Evolutionary conservation across 2,329 filamentous ascomycete species (phyloP).

Genomic region (Colletotrichum simmondsii): DNA sequence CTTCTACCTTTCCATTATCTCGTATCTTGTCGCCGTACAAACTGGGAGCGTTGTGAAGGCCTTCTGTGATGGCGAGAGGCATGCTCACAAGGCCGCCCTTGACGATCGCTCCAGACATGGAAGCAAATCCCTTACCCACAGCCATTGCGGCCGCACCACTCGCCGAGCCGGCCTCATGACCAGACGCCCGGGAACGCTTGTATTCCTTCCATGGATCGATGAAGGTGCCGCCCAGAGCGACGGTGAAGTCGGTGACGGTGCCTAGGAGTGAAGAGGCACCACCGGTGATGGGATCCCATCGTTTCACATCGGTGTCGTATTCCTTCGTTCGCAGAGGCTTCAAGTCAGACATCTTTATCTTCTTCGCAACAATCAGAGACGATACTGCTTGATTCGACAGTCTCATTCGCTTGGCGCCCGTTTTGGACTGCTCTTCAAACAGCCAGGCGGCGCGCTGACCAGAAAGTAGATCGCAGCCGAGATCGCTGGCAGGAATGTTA

Average conservation of each 20-base stretch:
- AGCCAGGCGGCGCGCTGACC: conserved; percentile 65
- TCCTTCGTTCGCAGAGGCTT: conserved; percentile 41
- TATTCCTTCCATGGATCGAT: conserved; percentile 33
- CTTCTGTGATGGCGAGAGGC: conserved; percentile 48
- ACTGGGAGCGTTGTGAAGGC: conserved; percentile 45
- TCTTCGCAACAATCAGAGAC: conserved; percentile 1
- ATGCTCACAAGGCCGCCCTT: conserved; percentile 49
- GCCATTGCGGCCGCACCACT: conserved; percentile 25
- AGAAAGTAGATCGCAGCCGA: conserved; percentile 47
- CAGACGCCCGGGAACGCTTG: conserved; percentile 7
- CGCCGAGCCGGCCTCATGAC: conserved; percentile 10
- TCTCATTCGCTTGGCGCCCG: conserved; percentile 2
- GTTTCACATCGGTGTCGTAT: conserved; percentile 42
- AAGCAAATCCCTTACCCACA: conserved; percentile 37
- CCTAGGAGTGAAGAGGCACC: conserved; percentile 20
- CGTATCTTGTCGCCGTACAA: conserved; percentile 49
- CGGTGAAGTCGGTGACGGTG: conserved; percentile 27
- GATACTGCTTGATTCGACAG: conserved; percentile 10
- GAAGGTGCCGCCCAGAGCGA: conserved; percentile 27
- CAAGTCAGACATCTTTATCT: conserved; percentile 42
- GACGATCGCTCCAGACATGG: conserved; percentile 39
- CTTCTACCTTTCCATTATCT: conserved; percentile 44
- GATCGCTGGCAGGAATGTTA: conserved; percentile 44
- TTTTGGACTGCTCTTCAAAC: conserved; percentile 43
- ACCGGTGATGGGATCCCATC: conserved; percentile 42